Percentiles rank a stretch among this genome's conserved stretches.
Evolutionary conservation across 495 filamentous ascomycete species (phyloP).

Genomic region (Aspergillus coremiiformis): DNA sequence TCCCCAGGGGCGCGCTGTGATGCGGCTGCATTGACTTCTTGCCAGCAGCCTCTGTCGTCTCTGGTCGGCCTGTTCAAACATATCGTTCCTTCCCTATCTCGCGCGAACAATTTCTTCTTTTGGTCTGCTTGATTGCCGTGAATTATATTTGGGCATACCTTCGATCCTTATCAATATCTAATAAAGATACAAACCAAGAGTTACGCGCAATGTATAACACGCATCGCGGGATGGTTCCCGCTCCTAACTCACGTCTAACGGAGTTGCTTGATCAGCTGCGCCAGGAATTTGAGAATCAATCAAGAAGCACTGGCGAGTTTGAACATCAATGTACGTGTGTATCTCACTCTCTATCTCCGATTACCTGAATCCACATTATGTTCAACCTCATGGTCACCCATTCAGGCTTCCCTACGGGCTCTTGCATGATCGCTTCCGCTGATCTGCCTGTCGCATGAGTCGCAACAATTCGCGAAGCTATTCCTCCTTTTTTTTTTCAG

Average conservation of each 20-base stretch:
- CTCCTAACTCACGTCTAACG: constrained; percentile 67
- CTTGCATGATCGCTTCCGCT: background rate
- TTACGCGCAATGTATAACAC: constrained; percentile 72
- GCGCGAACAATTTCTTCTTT: background rate
- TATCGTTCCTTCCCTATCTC: background rate
- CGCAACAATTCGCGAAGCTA: background rate
- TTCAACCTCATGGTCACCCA: background rate
- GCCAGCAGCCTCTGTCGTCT: constrained; percentile 13
- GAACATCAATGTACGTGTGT: constrained; percentile 78
- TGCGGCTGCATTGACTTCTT: constrained; percentile 18
- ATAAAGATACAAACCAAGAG: background rate
- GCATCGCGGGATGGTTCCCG: constrained; percentile 75
- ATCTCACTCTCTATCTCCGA: background rate
- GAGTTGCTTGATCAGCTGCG: constrained; percentile 89
- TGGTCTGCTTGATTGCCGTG: background rate
- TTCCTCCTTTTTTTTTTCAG: background rate
- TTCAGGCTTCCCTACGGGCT: background rate
- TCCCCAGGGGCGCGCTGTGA: constrained; percentile 19
- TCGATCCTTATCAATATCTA: background rate
- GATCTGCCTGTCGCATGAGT: background rate
- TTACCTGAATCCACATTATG: background rate
- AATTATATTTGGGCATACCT: constrained; percentile 1
- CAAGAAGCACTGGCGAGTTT: constrained; percentile 66
- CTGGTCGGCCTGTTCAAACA: constrained; percentile 8
- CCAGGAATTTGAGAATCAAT: constrained; percentile 79